phyloP scores from a whole-genome alignment of 352 stramenopile genomes.

The Globisporangium paddicum region DNA sequence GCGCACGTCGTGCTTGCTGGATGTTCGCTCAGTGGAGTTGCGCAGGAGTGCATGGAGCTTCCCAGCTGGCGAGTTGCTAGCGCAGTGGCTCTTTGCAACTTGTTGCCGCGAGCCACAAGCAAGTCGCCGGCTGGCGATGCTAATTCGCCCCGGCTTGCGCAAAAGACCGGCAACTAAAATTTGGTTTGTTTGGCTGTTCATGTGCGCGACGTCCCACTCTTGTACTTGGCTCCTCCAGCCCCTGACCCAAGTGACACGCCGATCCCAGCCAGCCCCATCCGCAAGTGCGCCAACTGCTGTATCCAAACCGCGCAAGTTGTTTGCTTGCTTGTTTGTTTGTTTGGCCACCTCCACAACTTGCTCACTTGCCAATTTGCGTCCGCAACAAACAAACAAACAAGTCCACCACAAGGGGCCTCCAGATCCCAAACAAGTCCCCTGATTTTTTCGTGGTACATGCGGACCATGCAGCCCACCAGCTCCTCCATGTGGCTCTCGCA shows the following conservation, averaged over 20 bases:
- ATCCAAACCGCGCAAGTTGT: background rate
- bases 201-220: constrained; percentile 5
- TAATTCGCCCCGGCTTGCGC: background rate
- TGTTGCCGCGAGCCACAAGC: background rate
- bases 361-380: constrained; percentile 9
- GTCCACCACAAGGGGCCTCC: too few species aligned
- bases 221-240: constrained; percentile 3
- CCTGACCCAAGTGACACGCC: constrained; percentile 4
- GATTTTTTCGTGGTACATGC: background rate
- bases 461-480: constrained; percentile 2
- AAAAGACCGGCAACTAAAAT: background rate
- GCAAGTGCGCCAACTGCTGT: constrained; percentile 2
- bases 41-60: background rate
- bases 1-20: background rate
- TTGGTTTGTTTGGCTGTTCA: too few species aligned
- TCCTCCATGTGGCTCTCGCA: constrained; percentile 1
- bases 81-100: constrained; percentile 6
- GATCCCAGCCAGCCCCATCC: background rate
- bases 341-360: background rate
- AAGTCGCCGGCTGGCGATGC: background rate
- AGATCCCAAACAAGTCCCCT: background rate
- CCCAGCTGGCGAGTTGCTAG: background rate
- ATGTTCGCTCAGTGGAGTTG: background rate
- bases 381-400: too few species aligned
- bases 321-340: background rate